Conservation (phyloP, 2,329 filamentous ascomycete genomes). For the Pestalotiopsis sp. region DNA sequence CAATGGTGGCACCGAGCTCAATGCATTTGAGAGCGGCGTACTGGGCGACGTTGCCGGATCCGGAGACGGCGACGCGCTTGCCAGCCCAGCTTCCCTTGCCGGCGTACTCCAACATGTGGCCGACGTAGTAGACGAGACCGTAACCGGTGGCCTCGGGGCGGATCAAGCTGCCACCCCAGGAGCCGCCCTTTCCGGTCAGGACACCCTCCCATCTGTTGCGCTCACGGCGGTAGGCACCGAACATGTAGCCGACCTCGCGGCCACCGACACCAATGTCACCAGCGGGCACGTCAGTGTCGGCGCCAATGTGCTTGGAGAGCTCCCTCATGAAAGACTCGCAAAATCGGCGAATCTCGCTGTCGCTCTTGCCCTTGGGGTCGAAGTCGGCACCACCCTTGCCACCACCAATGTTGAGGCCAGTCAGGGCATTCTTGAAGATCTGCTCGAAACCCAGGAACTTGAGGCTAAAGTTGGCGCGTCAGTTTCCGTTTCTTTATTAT, state of each 20-base stretch:
- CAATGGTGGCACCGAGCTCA: slow-evolving; percentile 89
- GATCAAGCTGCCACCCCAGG: slow-evolving; percentile 93
- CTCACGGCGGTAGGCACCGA: slow-evolving; percentile 88
- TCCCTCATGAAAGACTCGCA: slow-evolving; percentile 96
- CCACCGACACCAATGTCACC: slow-evolving; percentile 94
- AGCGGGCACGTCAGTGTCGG: slow-evolving; percentile 93
- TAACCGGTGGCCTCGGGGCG: slow-evolving; percentile 96
- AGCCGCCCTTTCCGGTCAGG: slow-evolving; percentile 90
- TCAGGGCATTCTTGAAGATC: slow-evolving; percentile 99
- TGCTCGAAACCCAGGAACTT: slow-evolving; percentile 99
- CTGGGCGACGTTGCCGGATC: slow-evolving; percentile 97
- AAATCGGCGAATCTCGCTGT: slow-evolving; percentile 97
- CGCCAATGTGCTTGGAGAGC: slow-evolving; percentile 93
- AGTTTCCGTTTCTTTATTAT: neutral
- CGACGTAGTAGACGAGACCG: slow-evolving; percentile 94
- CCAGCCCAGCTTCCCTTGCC: slow-evolving; percentile 84
- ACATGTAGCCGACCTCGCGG: slow-evolving; percentile 92
- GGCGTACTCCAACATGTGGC: slow-evolving; percentile 92
- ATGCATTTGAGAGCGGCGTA: slow-evolving; percentile 96
- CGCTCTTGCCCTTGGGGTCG: slow-evolving; percentile 97
- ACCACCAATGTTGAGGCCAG: slow-evolving; percentile 93
- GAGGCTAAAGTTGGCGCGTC: slow-evolving; percentile 46
- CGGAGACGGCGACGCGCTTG: slow-evolving; percentile 94
- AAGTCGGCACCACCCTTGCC: slow-evolving; percentile 98
- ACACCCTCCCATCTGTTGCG: slow-evolving; percentile 94